A percentile compares a stretch with the other conserved stretches of the same genome.
These are phyloP conservation scores for Trichocladium antarcticum DNA, from an alignment of 495 filamentous ascomycete genomes.

Conservation along the genomic window DNA sequence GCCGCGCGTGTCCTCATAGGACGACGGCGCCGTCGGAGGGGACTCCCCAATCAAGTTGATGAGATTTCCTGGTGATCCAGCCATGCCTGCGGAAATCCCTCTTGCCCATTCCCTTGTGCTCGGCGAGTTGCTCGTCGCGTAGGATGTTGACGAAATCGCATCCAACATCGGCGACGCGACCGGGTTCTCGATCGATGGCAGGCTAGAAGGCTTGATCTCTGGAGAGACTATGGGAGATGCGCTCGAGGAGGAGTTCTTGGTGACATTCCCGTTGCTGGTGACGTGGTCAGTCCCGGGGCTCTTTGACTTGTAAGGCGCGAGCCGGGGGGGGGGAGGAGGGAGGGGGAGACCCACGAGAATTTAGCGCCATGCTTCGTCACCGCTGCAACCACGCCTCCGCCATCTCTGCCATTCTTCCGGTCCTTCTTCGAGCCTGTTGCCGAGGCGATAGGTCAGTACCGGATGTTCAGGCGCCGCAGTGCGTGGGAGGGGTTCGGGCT, in stretches of 20 bases:
- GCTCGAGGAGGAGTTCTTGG: slow-evolving; percentile 30
- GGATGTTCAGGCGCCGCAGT: background rate
- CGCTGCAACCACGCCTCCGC: slow-evolving; percentile 40
- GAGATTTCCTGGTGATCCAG: slow-evolving; percentile 45
- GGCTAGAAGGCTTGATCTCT: slow-evolving; percentile 31
- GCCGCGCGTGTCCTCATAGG: slow-evolving; percentile 40
- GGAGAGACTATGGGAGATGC: slow-evolving; percentile 35
- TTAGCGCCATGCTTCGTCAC: slow-evolving; percentile 42
- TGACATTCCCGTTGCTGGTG: slow-evolving; percentile 22
- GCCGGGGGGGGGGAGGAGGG: slow-evolving; percentile 2
- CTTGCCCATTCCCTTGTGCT: slow-evolving; percentile 45
- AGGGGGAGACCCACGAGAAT: slow-evolving; percentile 34
- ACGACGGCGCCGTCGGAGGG: slow-evolving; percentile 43
- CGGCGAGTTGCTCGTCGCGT: slow-evolving; percentile 37
- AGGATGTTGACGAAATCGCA: slow-evolving; percentile 35
- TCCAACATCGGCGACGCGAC: slow-evolving; percentile 34
- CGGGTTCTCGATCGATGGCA: slow-evolving; percentile 29
- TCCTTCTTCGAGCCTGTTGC: slow-evolving; percentile 38
- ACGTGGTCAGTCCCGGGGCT: slow-evolving; percentile 17
- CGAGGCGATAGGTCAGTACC: slow-evolving; percentile 9
- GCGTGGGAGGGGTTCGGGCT: slow-evolving; percentile 3
- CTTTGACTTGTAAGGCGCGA: background rate
- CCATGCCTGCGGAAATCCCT: slow-evolving; percentile 34
- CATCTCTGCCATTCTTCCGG: slow-evolving; percentile 43
- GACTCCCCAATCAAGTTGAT: slow-evolving; percentile 45